These are phyloP conservation scores for Megacollybia marginata DNA, from an alignment of 768 basidiomycete genomes.

Conservation along the genomic window DNA sequence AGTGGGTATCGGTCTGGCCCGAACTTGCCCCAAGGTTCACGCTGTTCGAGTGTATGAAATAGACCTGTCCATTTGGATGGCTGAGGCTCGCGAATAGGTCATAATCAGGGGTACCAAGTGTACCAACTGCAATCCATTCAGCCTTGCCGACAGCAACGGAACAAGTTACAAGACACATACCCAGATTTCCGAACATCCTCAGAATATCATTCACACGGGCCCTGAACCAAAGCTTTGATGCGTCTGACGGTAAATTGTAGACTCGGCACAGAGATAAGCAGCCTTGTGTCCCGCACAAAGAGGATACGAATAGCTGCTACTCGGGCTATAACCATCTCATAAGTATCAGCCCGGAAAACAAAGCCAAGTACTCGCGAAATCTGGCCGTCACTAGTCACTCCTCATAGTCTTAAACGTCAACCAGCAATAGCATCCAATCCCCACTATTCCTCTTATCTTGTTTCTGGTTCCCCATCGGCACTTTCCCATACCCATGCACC, in stretches of 20 bases:
- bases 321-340: no score
- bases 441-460: no score
- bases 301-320: slow-evolving; percentile 52
- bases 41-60: slow-evolving; percentile 51
- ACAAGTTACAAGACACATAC: slow-evolving; percentile 11
- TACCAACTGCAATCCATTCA: slow-evolving; percentile 34
- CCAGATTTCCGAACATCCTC: slow-evolving; percentile 47
- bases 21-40: slow-evolving; percentile 67
- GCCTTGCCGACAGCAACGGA: neutral
- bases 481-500: no score
- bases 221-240: slow-evolving; percentile 69
- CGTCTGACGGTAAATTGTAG: slow-evolving; percentile 62
- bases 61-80: slow-evolving; percentile 55
- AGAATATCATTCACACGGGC: slow-evolving; percentile 60
- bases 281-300: slow-evolving; percentile 57
- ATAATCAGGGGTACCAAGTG: no score
- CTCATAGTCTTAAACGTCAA: no score
- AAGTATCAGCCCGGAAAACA: no score
- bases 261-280: slow-evolving; percentile 64
- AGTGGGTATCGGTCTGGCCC: no score
- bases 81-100: no score
- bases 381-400: no score
- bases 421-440: no score
- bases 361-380: no score
- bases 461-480: no score